Evolutionary conservation across 768 basidiomycete genomes (phyloP), one percentile per base, ranked within the genome.

Genomic region (Mycena galericulata): DNA sequence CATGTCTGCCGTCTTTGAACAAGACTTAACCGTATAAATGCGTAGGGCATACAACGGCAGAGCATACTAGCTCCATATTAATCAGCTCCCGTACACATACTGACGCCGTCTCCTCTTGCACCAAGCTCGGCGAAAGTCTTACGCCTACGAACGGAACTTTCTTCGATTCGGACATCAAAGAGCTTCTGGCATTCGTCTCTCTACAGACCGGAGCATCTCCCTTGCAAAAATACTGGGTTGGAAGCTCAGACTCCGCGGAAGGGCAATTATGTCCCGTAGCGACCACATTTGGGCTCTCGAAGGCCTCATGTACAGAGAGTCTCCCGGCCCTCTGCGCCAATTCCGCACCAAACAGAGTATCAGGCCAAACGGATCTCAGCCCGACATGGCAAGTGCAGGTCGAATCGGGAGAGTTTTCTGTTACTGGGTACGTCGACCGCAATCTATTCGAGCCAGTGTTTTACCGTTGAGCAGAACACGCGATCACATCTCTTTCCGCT

Each of bases 401-500:
- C 6, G 27, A 49, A 5, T 68, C 70, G 4, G 63, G 63, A 24
- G 50, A 58, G 12, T 50, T 72, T 30, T 29, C 70, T 10, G 34
- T 68, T 8, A 72, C 70, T 4, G 70, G 70, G 70, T 63, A 65
- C 11, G 53, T 26, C 29, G 34, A 14, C 27, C 30, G 9, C 26
- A 26, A 38, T 49, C 9, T 14, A 14, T 26, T 17, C 11, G 0
- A 12, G 30, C 12, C n/a, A 15, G 20, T 30, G 2, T 40, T 26
- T 32, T 30, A 38, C 17, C 29, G 0, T 1, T 20, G 12, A 12
- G 8, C 56, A 70, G 70, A 51, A 72, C 70, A 0, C 85, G 86
- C 22, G 86, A 87, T 69, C 81, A 82, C 38, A 74, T 82, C 0
- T 84, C 84, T 2, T 87, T 88, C 78, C 79, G 83, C 20, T 87